Base-by-base conservation (phyloP, 257 asterid genomes). In the Solanum pimpinellifolium region DNA sequence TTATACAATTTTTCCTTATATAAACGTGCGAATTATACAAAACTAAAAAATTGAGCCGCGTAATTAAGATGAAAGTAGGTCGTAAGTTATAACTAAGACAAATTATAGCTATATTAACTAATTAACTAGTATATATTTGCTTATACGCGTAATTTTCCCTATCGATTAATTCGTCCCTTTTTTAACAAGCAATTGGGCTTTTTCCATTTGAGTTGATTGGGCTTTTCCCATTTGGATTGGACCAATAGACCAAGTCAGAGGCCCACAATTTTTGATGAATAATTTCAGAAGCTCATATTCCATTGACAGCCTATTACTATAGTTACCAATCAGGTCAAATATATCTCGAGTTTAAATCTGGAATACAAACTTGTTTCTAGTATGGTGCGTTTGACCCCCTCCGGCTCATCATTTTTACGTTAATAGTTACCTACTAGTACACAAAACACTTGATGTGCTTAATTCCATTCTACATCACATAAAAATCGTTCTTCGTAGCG, bases 281-380 rank as follows among this genome's bases (percentile, higher is more conserved):
- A 39, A 74, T 11, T 5, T 37, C 82, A 74, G 10, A 74, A 74
- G 52, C 44, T 33, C 5, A 73, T 73, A 37, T 11, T 20, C 49
- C 18, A 73, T 4, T 2, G 20, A 4, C 4, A 33, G 25, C 44
- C 44, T 33, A 33, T 11, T 70, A 29, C 74, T 11, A 13, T 66
- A 7, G 74, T 25, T 27, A 27, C 20, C 37, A 1, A 66, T 25
- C 4, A 65, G 3, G 29, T 7, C 3, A 14, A 2, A 21, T 4
- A 66, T 11, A 5, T 25, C 3, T 14, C n/a, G 41, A 0, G 23
- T 69, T 69, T 0, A 1, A 69, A 1, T 7, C 6, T 33, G 0
- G 0, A 31, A 1, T 16, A 31, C 9, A 0, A 29, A 14, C 8
- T 31, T 0, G 2, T 12, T 3, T 66, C 6, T 66, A 25, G 35